Base-by-base conservation (phyloP, 169 alveolate genomes). In the Plasmodium vinckei region DNA sequence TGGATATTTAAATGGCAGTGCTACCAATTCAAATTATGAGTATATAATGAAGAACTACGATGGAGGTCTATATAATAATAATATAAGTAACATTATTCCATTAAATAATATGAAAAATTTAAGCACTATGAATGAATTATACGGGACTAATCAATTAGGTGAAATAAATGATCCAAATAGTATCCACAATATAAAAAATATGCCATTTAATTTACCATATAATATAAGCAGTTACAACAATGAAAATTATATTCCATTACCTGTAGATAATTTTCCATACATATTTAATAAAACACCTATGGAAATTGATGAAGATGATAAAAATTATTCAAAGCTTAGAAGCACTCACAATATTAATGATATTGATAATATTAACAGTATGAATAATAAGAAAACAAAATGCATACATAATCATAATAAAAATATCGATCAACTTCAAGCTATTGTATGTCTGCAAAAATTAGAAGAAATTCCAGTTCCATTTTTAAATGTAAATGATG, bases 401-500 rank as follows among this genome's bases (percentile, higher is more conserved):
- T 44, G 44, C 23, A 5, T 27, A 27, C 84, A 71, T 51, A 71
- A 15, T 57, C 65, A 57, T 57, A 19, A 9, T 17, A 47, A 47
- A 13, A 67, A 49, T 21, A 17, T 68, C 9, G 88, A 75, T 46
- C 77, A 75, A 39, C 42, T 75, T 23, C 88, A 75, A 27, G 88
- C 88, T 21, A 63, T 75, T 53, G 72, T 82, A 33, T 82, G 90
- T 82, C 69, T 93, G 47, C 88, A 90, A 15, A 91, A 91, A n/a
- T 61, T 93, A 59, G 96, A 93, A 54, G 92, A 92, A 60, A 93
- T 93, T 25, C 95, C 95, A 5, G 59, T 73, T 19, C 77, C 88
- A 53, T 75, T 92, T 13, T 33, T 60, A 19, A 54, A 87, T 5
- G 56, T 73, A n/a, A 86, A 51, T 61, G 92, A 90, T 69, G 63